phyloP scores from a whole-genome alignment of 2,329 filamentous ascomycete genomes.

The Monosporascus sp. region DNA sequence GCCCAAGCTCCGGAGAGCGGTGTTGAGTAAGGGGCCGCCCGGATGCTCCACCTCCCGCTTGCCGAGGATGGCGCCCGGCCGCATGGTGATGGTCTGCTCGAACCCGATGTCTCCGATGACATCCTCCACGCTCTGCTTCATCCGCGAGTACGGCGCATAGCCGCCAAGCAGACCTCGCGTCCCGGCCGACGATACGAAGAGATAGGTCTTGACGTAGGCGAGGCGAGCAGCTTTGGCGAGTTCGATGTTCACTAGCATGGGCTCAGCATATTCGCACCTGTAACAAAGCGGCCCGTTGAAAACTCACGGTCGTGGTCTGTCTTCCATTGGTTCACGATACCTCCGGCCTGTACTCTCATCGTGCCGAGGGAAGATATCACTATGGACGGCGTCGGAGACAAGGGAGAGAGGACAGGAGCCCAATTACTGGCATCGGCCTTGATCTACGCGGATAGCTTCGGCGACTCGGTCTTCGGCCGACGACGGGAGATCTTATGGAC shows the following conservation, averaged over 20 bases:
- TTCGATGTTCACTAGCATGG: slow-evolving; percentile 59
- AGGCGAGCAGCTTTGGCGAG: slow-evolving; percentile 70
- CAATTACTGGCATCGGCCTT: slow-evolving; percentile 66
- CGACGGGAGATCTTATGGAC: slow-evolving; percentile 65
- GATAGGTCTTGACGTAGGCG: slow-evolving; percentile 66
- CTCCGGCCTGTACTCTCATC: slow-evolving; percentile 68
- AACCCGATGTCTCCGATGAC: slow-evolving; percentile 67
- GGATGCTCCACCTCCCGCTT: slow-evolving; percentile 56
- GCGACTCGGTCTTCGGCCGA: slow-evolving; percentile 46
- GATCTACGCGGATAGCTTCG: slow-evolving; percentile 63
- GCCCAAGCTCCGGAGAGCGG: slow-evolving; percentile 51
- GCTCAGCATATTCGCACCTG: slow-evolving; percentile 1
- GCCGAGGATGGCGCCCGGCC: slow-evolving; percentile 74
- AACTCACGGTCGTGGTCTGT: slow-evolving; percentile 68
- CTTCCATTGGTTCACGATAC: slow-evolving; percentile 74
- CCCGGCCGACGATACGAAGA: slow-evolving; percentile 64
- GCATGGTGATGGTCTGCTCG: slow-evolving; percentile 67
- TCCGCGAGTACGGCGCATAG: slow-evolving; percentile 51
- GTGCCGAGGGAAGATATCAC: slow-evolving; percentile 79
- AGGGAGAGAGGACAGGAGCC: slow-evolving; percentile 52
- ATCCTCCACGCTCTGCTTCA: slow-evolving; percentile 89
- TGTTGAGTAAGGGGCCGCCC: slow-evolving; percentile 51
- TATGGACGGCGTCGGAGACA: slow-evolving; percentile 52
- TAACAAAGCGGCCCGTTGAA: neutral
- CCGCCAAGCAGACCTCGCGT: slow-evolving; percentile 34